phyloP scores from a whole-genome alignment of 441 rosid species.

The Pelargonium myrrhifolium region DNA sequence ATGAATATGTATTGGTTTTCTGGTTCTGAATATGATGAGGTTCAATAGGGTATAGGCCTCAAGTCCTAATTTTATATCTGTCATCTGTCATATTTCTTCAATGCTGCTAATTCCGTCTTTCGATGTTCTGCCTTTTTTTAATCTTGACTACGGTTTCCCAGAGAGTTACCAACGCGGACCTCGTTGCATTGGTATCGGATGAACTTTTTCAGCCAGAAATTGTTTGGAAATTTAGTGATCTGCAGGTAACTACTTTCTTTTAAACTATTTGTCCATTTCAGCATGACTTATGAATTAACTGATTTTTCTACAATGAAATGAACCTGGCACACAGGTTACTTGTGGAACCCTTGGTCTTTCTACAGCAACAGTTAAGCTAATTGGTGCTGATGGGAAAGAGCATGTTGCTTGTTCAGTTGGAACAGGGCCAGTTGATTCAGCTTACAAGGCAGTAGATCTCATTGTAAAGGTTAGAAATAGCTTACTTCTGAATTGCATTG shows the following conservation, averaged over 20 bases:
- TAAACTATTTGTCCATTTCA: neutral
- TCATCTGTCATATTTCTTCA: constrained; percentile 2
- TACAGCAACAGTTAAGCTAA: constrained; percentile 84
- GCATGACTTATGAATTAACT: neutral
- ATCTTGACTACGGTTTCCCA: constrained; percentile 29
- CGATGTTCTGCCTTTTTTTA: constrained; percentile 15
- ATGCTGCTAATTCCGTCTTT: neutral
- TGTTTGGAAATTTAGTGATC: constrained; percentile 70
- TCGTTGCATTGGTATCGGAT: constrained; percentile 84
- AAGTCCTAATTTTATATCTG: neutral
- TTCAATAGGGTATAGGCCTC: neutral
- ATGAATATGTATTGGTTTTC: neutral
- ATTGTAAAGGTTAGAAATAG: constrained; percentile 53
- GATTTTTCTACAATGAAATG: neutral
- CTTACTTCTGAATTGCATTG: too few species aligned
- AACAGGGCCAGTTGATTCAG: constrained; percentile 89
- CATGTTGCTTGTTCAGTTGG: constrained; percentile 73
- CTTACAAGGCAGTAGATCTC: constrained; percentile 86
- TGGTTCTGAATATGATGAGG: neutral
- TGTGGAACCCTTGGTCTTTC: constrained; percentile 89
- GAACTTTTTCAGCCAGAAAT: constrained; percentile 88
- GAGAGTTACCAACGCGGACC: constrained; percentile 87
- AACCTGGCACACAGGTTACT: constrained; percentile 45
- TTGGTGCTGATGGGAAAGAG: constrained; percentile 54
- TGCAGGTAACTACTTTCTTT: constrained; percentile 50